These are phyloP conservation scores for Carex littledalei DNA, from an alignment of 176 grass and related monocot species.

Conservation along the genomic window DNA sequence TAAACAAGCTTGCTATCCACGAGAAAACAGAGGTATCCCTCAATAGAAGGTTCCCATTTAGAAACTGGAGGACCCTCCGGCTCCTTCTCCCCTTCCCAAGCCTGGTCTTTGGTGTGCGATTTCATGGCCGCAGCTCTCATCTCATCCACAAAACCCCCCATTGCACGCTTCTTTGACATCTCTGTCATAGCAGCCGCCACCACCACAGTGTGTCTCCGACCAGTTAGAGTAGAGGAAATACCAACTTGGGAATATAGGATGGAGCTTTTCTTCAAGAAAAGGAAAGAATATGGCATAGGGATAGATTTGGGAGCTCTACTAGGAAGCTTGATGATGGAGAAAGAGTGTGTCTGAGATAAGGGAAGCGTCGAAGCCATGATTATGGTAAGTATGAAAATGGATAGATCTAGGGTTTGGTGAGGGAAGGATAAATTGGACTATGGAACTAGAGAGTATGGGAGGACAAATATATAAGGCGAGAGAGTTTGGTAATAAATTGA, in stretches of 20 bases:
- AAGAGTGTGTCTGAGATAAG: constrained; percentile 23
- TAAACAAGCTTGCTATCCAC: constrained; percentile 92
- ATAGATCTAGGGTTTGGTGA: neutral
- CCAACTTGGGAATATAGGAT: neutral
- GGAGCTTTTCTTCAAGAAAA: neutral
- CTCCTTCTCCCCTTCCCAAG: constrained; percentile 78
- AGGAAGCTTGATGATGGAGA: neutral
- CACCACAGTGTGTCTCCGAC: constrained; percentile 6
- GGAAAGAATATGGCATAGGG: neutral
- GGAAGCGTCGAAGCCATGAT: constrained; percentile 29
- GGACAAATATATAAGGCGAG: no score
- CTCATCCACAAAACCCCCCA: constrained; percentile 81
- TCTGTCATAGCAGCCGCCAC: constrained; percentile 8
- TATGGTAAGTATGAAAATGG: neutral
- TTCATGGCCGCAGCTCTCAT: constrained; percentile 81
- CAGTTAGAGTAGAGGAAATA: neutral
- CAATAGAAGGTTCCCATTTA: constrained; percentile 66
- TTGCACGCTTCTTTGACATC: constrained; percentile 28
- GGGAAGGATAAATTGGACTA: neutral
- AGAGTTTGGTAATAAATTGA: no score
- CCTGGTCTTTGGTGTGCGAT: constrained; percentile 86
- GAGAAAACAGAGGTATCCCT: constrained; percentile 77
- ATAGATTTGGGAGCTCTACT: neutral
- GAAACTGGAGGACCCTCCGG: constrained; percentile 51
- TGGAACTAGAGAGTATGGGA: no score